phyloP scores from a whole-genome alignment of 202 grass and related monocot genomes.

The Tripidium arundinaceum region DNA sequence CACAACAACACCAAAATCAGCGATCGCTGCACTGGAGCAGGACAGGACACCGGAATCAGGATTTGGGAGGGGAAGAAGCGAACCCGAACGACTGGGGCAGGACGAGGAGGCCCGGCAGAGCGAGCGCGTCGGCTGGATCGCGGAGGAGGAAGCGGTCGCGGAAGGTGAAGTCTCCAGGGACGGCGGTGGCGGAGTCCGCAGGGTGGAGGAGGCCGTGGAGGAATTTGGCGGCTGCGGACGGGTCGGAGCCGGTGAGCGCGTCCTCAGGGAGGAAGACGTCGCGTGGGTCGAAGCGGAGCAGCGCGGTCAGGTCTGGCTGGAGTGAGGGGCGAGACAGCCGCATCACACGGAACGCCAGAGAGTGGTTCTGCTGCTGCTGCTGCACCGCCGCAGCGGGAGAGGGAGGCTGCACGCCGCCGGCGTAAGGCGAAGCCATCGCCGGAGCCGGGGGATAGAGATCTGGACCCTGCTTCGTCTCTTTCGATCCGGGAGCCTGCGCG shows the following conservation, averaged over 20 bases:
- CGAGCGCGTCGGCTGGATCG: conserved; percentile 72
- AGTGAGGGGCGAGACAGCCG: conserved; percentile 80
- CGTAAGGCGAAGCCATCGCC: conserved; percentile 47
- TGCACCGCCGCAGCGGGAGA: conserved; percentile 13
- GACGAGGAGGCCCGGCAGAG: conserved; percentile 73
- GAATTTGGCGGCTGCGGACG: conserved; percentile 32
- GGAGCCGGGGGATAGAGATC: conserved; percentile 28
- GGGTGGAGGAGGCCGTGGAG: conserved; percentile 38
- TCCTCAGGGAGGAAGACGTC: conserved; percentile 90
- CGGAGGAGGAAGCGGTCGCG: conserved; percentile 79
- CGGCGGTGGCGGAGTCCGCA: conserved; percentile 21
- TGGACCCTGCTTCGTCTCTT: conserved; percentile 6
- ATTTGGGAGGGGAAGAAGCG: too few species aligned
- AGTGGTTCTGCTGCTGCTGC: conserved; percentile 55
- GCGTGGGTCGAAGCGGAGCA: conserved; percentile 73
- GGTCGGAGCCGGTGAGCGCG: conserved; percentile 51
- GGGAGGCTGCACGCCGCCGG: conserved; percentile 38
- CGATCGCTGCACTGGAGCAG: too few species aligned
- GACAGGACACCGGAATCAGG: too few species aligned
- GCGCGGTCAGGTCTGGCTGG: conserved; percentile 63
- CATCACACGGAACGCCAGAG: conserved; percentile 96
- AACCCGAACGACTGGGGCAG: conserved; percentile 92
- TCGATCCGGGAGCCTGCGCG: neutral
- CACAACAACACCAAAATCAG: too few species aligned
- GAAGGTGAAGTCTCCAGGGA: conserved; percentile 78